These are phyloP conservation scores for Cutaneotrichosporon arboriforme DNA, from an alignment of 1,284 basidiomycete species.

Conservation along the genomic window DNA sequence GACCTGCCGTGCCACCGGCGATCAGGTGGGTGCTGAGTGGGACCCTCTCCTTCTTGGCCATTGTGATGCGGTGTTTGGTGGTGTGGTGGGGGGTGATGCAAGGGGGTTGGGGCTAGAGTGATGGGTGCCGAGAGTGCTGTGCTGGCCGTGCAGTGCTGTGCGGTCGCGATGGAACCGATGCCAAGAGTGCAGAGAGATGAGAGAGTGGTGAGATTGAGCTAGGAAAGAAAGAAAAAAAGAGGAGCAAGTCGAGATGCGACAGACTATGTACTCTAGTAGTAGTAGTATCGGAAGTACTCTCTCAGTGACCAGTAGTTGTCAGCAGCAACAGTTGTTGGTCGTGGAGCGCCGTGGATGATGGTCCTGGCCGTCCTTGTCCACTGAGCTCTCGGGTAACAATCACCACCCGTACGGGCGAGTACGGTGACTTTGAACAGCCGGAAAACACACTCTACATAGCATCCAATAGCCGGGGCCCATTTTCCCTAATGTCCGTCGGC, in stretches of 20 bases:
- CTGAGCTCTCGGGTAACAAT: neutral
- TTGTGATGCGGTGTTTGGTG: constrained; percentile 5
- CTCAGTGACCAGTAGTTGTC: too few species aligned
- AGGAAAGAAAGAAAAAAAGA: constrained; percentile 1
- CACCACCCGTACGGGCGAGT: neutral
- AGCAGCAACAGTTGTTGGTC: too few species aligned
- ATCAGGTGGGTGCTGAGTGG: constrained; percentile 82
- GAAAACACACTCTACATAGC: neutral
- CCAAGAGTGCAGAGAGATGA: constrained; percentile 1
- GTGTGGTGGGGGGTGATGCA: neutral
- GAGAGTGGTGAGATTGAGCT: neutral
- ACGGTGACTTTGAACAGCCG: neutral
- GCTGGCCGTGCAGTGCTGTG: neutral
- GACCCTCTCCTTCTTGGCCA: constrained; percentile 37
- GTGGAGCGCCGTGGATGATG: too few species aligned
- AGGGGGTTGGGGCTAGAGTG: constrained; percentile 1
- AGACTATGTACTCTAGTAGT: neutral
- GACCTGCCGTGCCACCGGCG: constrained; percentile 84
- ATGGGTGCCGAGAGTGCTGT: too few species aligned
- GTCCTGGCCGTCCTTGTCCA: too few species aligned
- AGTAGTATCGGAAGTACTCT: neutral
- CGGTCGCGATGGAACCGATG: neutral
- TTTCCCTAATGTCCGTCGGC: constrained; percentile 19
- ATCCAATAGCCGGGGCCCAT: constrained; percentile 8
- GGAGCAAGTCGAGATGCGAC: too few species aligned